These are phyloP conservation scores for Taphrina deformans DNA, from an alignment of 1,139 yeast species.

Conservation along the genomic window DNA sequence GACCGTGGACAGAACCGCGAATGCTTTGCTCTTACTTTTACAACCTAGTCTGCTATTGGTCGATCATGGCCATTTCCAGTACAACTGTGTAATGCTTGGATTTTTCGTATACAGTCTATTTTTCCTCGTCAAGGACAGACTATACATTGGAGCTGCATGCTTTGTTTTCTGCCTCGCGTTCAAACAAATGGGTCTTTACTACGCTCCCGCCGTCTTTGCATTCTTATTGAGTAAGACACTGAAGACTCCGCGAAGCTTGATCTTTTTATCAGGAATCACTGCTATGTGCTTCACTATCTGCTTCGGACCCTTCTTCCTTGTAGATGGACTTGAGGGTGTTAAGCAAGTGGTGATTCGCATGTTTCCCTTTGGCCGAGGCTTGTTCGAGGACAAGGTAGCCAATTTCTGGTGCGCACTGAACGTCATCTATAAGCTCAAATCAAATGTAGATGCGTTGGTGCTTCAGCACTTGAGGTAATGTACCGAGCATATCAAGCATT, in stretches of 20 bases:
- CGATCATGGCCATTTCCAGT: slow-evolving; percentile 96
- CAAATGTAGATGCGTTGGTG: slow-evolving; percentile 39
- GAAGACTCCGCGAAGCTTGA: slow-evolving; percentile 40
- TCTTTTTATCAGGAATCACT: slow-evolving; percentile 61
- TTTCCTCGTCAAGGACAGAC: slow-evolving; percentile 63
- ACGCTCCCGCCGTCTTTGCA: slow-evolving; percentile 83
- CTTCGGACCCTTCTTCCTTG: slow-evolving; percentile 62
- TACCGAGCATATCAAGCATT: not conserved
- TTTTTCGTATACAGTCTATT: slow-evolving; percentile 67
- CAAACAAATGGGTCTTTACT: slow-evolving; percentile 95
- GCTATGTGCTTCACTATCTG: slow-evolving; percentile 55
- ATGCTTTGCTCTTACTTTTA: slow-evolving; percentile 41
- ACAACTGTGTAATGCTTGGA: slow-evolving; percentile 92
- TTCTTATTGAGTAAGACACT: slow-evolving; percentile 61
- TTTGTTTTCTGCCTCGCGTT: slow-evolving; percentile 77
- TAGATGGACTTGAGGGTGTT: slow-evolving; percentile 40
- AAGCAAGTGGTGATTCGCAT: slow-evolving; percentile 59
- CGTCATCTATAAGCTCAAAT: slow-evolving; percentile 67
- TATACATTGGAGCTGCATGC: slow-evolving; percentile 70
- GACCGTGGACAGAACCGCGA: not conserved
- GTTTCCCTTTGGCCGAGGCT: slow-evolving; percentile 88
- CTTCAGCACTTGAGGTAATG: slow-evolving; percentile 13
- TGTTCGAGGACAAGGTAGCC: slow-evolving; percentile 98
- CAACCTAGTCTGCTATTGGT: slow-evolving; percentile 73
- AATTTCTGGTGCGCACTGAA: slow-evolving; percentile 95